Conservation (phyloP, 192 early-diverging fungal species). For the Podila epigama region DNA sequence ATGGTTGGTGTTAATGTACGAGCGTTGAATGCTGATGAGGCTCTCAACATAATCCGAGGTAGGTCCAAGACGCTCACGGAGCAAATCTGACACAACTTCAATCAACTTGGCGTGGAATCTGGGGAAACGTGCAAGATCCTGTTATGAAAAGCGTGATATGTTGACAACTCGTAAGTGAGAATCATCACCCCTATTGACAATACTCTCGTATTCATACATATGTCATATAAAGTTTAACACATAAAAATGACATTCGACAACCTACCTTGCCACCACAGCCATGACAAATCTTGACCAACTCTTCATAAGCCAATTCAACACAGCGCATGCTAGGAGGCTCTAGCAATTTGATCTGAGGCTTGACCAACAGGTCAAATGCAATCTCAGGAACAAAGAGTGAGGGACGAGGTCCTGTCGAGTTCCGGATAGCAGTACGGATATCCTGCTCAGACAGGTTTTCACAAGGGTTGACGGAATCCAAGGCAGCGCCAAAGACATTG, state of each 20-base stretch:
- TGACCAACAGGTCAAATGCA: conserved; percentile 85
- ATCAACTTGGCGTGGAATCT: conserved; percentile 74
- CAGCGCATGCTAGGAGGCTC: conserved; percentile 80
- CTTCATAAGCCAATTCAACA: conserved; percentile 85
- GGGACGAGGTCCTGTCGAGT: conserved; percentile 82
- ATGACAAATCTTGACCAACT: conserved; percentile 82
- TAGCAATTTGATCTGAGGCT: conserved; percentile 79
- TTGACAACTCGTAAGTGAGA: no score
- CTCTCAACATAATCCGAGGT: conserved; percentile 80
- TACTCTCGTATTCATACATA: no score
- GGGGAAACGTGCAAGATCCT: conserved; percentile 81
- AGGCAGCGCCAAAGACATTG: conserved; percentile 75
- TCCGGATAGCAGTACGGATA: conserved; percentile 84
- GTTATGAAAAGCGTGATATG: not conserved
- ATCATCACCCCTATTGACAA: no score
- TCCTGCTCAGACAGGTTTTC: conserved; percentile 74
- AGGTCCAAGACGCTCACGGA: conserved; percentile 77
- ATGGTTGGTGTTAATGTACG: conserved; percentile 89
- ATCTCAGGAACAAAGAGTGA: conserved; percentile 89
- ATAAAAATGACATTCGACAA: no score
- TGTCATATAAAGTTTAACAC: no score
- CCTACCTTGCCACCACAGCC: conserved; percentile 71
- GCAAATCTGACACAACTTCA: conserved; percentile 80
- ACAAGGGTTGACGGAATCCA: conserved; percentile 77
- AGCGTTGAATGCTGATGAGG: conserved; percentile 81